Base-by-base conservation (phyloP, 169 alveolate species). In the Plasmodium gonderi region DNA sequence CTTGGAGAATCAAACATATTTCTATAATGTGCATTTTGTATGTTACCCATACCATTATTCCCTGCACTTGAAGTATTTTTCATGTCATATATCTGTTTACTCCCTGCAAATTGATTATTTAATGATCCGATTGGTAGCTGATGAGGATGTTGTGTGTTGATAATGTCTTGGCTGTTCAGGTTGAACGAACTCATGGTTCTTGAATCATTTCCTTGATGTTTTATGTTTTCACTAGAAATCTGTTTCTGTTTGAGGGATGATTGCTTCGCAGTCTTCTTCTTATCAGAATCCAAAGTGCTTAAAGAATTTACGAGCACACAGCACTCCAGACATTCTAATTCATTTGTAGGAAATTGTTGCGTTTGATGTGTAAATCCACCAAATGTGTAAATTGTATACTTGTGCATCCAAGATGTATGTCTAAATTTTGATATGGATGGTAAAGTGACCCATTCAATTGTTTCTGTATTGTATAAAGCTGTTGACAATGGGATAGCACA, bases 301-400 rank as follows among this genome's bases (percentile, higher is more conserved):
- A 79, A 36, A 2, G 94, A 78, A 29, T 77, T 47, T 49, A 90
- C 47, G 26, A 90, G 82, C 38, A 31, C 74, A 42, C 36, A 95
- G 72, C 98, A 97, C 78, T 96, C 98, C 1, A 97, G 47, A 20
- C 95, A 92, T 45, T 95, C 91, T 47, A 97, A 89, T 77, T 97
- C 97, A 54, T 96, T 94, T 0, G 99, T 98, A 0, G 99, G 99
- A 31, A 97, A 95, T 74, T 98, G 98, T 65, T 98, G 99, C 8
- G 98, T 96, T 78, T 98, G 99, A 74, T 98, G 98, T 49, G 98
- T 98, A 91, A 98, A 98, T 1, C 99, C 99, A 17, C 99, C 99
- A 92, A 98, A 99, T 8, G 98, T 95, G 90, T 97, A 98, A 23
- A 98, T 91, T 9, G 96, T 96, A 20, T 97, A 91, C 45, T 98